Conservation (phyloP, 2,329 filamentous ascomycete genomes). For the Xylariaceae sp. region DNA sequence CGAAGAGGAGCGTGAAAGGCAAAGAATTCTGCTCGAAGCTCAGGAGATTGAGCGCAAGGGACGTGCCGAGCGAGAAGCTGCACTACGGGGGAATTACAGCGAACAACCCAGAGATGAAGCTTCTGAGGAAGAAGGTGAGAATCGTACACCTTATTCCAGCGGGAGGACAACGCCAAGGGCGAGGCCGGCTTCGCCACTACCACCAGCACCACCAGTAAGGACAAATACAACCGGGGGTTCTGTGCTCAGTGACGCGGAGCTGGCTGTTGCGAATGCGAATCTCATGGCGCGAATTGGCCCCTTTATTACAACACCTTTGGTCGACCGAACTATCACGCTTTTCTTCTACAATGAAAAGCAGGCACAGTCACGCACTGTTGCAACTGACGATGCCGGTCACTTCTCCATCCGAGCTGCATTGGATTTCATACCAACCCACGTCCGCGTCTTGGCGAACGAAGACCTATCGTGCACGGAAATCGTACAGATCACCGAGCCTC, state of each 20-base stretch:
- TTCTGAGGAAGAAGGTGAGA: constrained; percentile 36
- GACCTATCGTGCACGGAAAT: constrained; percentile 75
- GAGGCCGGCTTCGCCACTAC: constrained; percentile 41
- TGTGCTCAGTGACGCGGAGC: constrained; percentile 69
- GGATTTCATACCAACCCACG: constrained; percentile 85
- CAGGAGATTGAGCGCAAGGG: constrained; percentile 70
- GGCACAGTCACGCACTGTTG: constrained; percentile 78
- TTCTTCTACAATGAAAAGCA: constrained; percentile 89
- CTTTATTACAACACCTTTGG: constrained; percentile 80
- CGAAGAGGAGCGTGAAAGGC: constrained; percentile 51
- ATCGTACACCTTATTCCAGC: constrained; percentile 22
- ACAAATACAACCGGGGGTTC: constrained; percentile 31
- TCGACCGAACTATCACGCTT: constrained; percentile 73
- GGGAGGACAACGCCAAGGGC: constrained; percentile 28
- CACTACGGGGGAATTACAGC: constrained; percentile 67
- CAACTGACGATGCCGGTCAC: constrained; percentile 84
- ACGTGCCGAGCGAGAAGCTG: constrained; percentile 64
- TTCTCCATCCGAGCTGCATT: constrained; percentile 75
- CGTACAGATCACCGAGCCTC: constrained; percentile 69
- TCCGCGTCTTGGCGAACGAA: constrained; percentile 81
- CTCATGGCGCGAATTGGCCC: constrained; percentile 82
- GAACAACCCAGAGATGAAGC: constrained; percentile 52
- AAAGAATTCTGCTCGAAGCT: constrained; percentile 68
- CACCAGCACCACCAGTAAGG: constrained; percentile 39
- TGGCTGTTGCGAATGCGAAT: constrained; percentile 75